phyloP scores from a whole-genome alignment of 2,329 filamentous ascomycete species.

The Epichloe scottii region DNA sequence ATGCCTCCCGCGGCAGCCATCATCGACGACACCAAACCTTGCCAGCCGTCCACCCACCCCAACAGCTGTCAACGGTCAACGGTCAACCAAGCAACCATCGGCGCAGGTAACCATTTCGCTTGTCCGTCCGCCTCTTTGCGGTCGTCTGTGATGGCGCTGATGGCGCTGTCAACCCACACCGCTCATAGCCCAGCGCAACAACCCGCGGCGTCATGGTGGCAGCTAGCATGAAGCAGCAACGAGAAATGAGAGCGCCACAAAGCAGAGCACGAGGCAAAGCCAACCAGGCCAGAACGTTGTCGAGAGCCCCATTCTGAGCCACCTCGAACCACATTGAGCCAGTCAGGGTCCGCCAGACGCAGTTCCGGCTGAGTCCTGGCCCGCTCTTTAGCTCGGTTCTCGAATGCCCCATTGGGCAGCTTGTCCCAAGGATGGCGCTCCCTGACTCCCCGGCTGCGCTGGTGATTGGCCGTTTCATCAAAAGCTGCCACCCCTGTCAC shows the following conservation, averaged over 20 bases:
- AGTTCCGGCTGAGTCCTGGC: constrained; percentile 27
- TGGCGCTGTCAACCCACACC: constrained; percentile 17
- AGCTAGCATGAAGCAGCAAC: constrained; percentile 1
- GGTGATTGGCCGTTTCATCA: constrained; percentile 42
- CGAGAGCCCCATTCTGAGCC: background rate
- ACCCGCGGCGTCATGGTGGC: constrained; percentile 1
- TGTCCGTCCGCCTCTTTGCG: too few relatives aligned
- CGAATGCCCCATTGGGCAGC: constrained; percentile 38
- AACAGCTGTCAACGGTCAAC: background rate
- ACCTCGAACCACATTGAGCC: background rate
- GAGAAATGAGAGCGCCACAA: constrained; percentile 2
- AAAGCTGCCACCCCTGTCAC: constrained; percentile 34
- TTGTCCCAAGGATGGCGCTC: constrained; percentile 20
- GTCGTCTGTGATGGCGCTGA: too few relatives aligned
- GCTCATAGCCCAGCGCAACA: constrained; percentile 12
- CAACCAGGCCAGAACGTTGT: background rate
- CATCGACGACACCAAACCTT: background rate
- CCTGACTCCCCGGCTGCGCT: constrained; percentile 24
- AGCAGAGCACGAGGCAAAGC: background rate
- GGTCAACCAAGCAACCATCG: background rate
- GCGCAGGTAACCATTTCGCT: too few relatives aligned
- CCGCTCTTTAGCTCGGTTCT: constrained; percentile 33
- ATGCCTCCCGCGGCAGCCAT: background rate
- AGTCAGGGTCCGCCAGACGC: constrained; percentile 10
- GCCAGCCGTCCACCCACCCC: background rate